These are phyloP conservation scores for Lathyrus oleraceus DNA, from an alignment of 306 rosid species.

Conservation along the genomic window DNA sequence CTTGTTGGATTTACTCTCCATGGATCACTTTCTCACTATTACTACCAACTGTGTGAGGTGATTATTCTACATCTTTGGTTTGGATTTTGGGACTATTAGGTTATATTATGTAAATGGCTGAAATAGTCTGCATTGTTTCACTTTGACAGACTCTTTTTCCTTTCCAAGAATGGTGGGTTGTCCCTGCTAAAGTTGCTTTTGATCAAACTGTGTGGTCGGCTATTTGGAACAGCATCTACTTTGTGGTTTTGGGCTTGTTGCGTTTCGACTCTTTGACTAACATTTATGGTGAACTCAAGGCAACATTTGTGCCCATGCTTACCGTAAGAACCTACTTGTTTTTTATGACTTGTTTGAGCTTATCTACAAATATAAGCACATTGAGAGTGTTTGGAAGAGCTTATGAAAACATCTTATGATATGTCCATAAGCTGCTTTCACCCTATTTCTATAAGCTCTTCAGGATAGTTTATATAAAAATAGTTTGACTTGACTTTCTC, in stretches of 20 bases:
- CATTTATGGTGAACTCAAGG: constrained; percentile 64
- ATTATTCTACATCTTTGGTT: constrained; percentile 37
- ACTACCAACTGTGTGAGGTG: constrained; percentile 98
- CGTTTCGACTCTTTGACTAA: constrained; percentile 61
- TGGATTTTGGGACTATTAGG: constrained; percentile 30
- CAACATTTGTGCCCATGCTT: constrained; percentile 81
- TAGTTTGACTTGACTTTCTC: too few relatives aligned
- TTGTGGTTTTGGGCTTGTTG: constrained; percentile 73
- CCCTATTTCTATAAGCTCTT: not conserved
- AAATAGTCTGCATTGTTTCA: constrained; percentile 25
- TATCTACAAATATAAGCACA: not conserved
- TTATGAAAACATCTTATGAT: not conserved
- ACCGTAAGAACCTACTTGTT: constrained; percentile 58
- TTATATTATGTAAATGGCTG: constrained; percentile 39
- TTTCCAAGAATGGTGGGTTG: constrained; percentile 91
- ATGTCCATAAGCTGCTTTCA: constrained; percentile 20
- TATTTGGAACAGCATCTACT: constrained; percentile 93
- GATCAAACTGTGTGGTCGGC: constrained; percentile 94
- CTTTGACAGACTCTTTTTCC: constrained; percentile 73
- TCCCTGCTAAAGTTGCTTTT: constrained; percentile 89
- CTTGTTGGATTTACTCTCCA: constrained; percentile 91
- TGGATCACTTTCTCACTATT: constrained; percentile 96
- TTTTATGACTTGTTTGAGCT: not conserved
- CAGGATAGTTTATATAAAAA: too few relatives aligned
- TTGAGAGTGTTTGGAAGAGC: not conserved